Conservation (phyloP, 495 filamentous ascomycete genomes). For the Schizothecium vesticola region DNA sequence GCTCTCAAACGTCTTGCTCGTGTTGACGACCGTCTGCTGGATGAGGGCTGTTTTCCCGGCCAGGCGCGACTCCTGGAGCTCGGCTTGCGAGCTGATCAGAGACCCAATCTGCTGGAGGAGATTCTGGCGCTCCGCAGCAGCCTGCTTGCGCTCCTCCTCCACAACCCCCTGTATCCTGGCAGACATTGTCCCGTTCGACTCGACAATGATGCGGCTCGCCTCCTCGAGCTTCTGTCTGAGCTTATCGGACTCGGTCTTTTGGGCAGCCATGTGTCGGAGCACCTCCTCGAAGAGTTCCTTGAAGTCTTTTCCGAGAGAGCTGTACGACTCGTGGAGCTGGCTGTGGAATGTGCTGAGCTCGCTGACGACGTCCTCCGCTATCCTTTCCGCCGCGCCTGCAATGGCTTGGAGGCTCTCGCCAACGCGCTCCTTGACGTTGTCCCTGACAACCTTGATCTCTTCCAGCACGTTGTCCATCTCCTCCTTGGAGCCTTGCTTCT, state of each 20-base stretch:
- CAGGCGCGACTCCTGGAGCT: conserved; percentile 68
- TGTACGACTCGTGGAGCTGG: conserved; percentile 81
- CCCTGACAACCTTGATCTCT: conserved; percentile 81
- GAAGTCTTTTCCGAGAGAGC: conserved; percentile 82
- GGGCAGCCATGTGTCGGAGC: conserved; percentile 63
- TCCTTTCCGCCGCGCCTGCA: conserved; percentile 76
- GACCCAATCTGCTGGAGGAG: conserved; percentile 70
- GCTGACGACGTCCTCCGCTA: conserved; percentile 83
- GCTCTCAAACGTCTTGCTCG: conserved; percentile 57
- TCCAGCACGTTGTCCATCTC: conserved; percentile 89
- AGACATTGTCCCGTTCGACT: conserved; percentile 60
- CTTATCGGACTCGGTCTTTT: conserved; percentile 69
- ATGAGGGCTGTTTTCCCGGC: conserved; percentile 55
- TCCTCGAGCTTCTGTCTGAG: conserved; percentile 63
- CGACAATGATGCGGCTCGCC: conserved; percentile 59
- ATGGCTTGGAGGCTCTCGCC: conserved; percentile 81
- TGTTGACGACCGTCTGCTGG: conserved; percentile 55
- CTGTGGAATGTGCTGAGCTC: conserved; percentile 78
- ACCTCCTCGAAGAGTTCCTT: conserved; percentile 78
- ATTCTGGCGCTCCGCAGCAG: conserved; percentile 65
- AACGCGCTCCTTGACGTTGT: conserved; percentile 79
- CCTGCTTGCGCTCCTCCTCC: conserved; percentile 67
- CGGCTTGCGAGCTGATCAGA: conserved; percentile 67
- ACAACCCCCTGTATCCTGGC: conserved; percentile 64
- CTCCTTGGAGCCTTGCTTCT: conserved; percentile 66